Conservation (phyloP, 345 rosid species). For the Gossypium stocksii region DNA sequence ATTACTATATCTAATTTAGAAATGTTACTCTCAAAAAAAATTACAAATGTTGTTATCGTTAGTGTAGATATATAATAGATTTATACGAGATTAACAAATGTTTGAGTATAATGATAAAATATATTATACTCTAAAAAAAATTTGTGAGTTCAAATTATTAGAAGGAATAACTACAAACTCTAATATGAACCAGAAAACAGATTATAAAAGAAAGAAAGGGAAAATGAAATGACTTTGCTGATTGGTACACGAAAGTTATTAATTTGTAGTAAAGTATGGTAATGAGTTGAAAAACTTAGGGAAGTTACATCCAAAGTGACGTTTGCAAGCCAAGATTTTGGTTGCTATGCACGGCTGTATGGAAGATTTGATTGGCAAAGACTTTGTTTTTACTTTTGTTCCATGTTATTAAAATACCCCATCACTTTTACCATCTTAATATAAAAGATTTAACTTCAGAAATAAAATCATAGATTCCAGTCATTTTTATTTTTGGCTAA, state of each 20-base stretch:
- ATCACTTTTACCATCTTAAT: background rate
- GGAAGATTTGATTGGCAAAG: background rate
- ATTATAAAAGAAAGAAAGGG: background rate
- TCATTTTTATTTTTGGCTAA: no score
- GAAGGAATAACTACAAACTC: no score
- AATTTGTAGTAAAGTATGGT: background rate
- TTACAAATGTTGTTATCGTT: background rate
- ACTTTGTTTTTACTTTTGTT: background rate
- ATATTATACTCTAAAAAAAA: no score
- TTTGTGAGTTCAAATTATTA: no score
- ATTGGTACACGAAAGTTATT: background rate
- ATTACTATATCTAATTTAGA: background rate
- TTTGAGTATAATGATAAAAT: fast-evolving
- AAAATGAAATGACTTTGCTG: background rate
- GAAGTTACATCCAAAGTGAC: background rate
- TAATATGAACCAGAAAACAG: no score
- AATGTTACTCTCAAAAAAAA: no score
- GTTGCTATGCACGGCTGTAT: background rate
- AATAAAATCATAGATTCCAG: background rate
- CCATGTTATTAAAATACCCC: background rate
- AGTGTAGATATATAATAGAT: background rate
- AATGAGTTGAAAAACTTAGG: background rate
- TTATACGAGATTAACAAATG: background rate
- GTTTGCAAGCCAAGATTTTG: background rate
- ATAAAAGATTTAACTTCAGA: background rate